These are phyloP conservation scores for Alternaria sp. DNA, from an alignment of 2,329 filamentous ascomycete genomes.

Conservation along the genomic window DNA sequence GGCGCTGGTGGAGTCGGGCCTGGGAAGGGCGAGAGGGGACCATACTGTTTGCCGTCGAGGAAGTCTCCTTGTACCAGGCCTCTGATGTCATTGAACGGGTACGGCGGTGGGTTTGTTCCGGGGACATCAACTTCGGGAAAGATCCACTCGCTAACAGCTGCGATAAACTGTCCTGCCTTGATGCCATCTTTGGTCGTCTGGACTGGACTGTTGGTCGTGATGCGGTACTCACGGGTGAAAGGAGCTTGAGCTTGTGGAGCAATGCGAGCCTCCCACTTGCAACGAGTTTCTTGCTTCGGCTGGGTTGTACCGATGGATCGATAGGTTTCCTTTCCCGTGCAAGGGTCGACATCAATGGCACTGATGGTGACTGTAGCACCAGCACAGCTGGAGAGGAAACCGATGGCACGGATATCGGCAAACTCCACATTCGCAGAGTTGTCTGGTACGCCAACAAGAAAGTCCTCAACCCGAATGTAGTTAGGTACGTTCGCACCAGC, in stretches of 20 bases:
- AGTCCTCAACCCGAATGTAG: constrained; percentile 56
- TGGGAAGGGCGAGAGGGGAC: constrained; percentile 52
- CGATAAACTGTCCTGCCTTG: constrained; percentile 54
- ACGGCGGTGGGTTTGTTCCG: constrained; percentile 46
- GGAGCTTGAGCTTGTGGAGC: constrained; percentile 35
- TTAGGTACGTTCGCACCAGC: constrained; percentile 40
- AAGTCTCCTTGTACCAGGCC: constrained; percentile 46
- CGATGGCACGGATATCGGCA: constrained; percentile 48
- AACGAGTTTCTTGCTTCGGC: constrained; percentile 46
- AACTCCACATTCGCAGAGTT: constrained; percentile 47
- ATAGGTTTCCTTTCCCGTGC: constrained; percentile 52
- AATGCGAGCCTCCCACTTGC: constrained; percentile 53
- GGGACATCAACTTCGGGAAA: constrained; percentile 54
- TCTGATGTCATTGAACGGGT: constrained; percentile 46
- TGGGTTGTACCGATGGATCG: constrained; percentile 48
- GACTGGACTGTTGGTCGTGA: constrained; percentile 47
- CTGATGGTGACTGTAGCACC: constrained; percentile 47
- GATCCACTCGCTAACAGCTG: constrained; percentile 56
- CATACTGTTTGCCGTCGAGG: constrained; percentile 45
- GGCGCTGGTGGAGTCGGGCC: constrained; percentile 38
- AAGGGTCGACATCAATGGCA: constrained; percentile 56
- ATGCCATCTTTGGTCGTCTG: constrained; percentile 52
- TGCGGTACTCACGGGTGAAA: constrained; percentile 55
- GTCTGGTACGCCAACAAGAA: constrained; percentile 53
- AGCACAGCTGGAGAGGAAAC: constrained; percentile 51